Conservation (phyloP, 768 basidiomycete genomes). For the Lentinula detonsa region DNA sequence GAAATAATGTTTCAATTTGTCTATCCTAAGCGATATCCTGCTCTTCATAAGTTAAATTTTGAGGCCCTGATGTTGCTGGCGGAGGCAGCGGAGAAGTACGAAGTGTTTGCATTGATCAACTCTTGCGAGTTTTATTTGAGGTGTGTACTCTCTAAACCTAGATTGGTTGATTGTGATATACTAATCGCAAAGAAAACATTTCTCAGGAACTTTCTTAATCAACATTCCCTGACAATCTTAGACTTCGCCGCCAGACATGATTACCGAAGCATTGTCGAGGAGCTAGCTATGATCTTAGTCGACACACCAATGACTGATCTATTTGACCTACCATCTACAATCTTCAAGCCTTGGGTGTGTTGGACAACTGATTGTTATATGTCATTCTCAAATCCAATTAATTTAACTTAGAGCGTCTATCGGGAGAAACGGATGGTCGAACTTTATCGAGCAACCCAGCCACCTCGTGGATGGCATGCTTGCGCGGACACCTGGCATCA, state of each 20-base stretch:
- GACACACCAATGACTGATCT: background rate
- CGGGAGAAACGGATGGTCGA: background rate
- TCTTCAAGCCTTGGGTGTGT: background rate
- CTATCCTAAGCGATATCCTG: slow-evolving; percentile 4
- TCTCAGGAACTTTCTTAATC: background rate
- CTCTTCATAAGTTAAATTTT: background rate
- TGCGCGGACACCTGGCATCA: background rate
- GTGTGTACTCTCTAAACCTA: background rate
- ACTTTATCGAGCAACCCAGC: background rate
- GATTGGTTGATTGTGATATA: background rate
- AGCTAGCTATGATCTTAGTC: background rate
- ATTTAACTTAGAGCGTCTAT: background rate
- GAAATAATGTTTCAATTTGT: slow-evolving; percentile 6
- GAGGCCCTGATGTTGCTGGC: background rate
- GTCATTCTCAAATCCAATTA: too few relatives aligned
- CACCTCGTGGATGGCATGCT: background rate
- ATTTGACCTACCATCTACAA: background rate
- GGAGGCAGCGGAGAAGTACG: background rate
- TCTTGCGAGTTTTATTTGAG: background rate
- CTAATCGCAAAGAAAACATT: background rate
- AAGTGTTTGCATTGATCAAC: background rate
- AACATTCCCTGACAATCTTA: background rate
- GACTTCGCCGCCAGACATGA: background rate
- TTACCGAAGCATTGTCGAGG: background rate
- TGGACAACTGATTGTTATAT: too few relatives aligned